phyloP scores from a whole-genome alignment of 192 early-diverging fungal species.

The Backusella macrospora region DNA sequence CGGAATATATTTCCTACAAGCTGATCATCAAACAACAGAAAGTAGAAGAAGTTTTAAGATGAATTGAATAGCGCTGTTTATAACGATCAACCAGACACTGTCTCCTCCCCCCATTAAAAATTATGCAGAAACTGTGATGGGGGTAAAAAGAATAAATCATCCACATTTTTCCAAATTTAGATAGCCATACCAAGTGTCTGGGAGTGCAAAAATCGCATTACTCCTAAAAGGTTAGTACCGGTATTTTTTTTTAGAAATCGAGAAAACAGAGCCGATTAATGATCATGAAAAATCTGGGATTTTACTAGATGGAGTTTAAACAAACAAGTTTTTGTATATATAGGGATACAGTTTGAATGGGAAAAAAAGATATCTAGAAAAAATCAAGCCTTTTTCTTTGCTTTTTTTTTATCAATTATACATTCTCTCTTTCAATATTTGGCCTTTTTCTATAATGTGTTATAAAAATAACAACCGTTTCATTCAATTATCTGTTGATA shows the following conservation, averaged over 20 bases:
- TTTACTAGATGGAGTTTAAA: background rate
- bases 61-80: background rate
- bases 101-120: background rate
- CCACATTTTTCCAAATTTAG: background rate
- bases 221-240: background rate
- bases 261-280: background rate
- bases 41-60: background rate
- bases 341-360: background rate
- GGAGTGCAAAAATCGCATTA: background rate
- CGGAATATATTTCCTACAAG: background rate
- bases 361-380: background rate
- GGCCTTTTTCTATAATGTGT: background rate
- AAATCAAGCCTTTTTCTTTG: background rate
- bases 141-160: background rate
- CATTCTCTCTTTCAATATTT: background rate
- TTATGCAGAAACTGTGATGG: background rate
- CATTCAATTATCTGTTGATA: background rate
- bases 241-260: background rate
- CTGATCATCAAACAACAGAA: background rate
- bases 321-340: conserved; percentile 10
- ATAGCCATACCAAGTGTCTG: background rate
- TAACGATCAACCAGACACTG: background rate
- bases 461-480: background rate
- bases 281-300: background rate
- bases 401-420: background rate